phyloP scores from a whole-genome alignment of 257 asterid genomes.

The Gentiana straminea region DNA sequence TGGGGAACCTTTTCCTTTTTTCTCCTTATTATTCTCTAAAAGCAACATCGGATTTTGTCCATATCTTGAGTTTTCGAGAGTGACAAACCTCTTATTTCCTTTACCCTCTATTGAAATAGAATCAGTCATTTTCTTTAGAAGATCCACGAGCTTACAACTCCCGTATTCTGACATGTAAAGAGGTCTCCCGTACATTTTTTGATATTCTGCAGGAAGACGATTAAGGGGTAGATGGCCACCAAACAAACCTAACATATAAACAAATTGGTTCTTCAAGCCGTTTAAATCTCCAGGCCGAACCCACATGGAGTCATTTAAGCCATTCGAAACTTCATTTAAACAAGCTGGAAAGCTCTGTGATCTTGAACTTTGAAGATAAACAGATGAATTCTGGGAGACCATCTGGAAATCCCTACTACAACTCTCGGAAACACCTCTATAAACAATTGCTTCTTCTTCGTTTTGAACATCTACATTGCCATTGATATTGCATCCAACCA shows the following conservation, averaged over 20 bases:
- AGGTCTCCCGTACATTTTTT: slow-evolving; percentile 64
- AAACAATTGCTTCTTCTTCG: slow-evolving; percentile 78
- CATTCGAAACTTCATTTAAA: slow-evolving; percentile 31
- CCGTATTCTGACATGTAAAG: slow-evolving; percentile 71
- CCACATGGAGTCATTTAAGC: slow-evolving; percentile 45
- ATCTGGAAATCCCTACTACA: slow-evolving; percentile 30
- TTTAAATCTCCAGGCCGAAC: slow-evolving; percentile 83
- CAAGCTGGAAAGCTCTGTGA: slow-evolving; percentile 31
- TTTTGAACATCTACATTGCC: slow-evolving; percentile 34
- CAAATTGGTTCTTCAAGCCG: slow-evolving; percentile 73
- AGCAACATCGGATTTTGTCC: slow-evolving; percentile 24
- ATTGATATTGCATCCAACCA: slow-evolving; percentile 30
- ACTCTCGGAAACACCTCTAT: slow-evolving; percentile 41
- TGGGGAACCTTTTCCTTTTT: slow-evolving; percentile 35
- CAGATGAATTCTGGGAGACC: slow-evolving; percentile 45
- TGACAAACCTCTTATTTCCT: slow-evolving; percentile 47
- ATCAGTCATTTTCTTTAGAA: slow-evolving; percentile 68
- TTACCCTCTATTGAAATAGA: slow-evolving; percentile 44
- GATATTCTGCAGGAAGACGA: slow-evolving; percentile 66
- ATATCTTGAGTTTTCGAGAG: slow-evolving; percentile 30
- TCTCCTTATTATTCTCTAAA: slow-evolving; percentile 35
- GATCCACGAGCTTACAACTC: slow-evolving; percentile 52
- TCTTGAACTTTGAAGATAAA: slow-evolving; percentile 29
- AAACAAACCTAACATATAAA: slow-evolving; percentile 54
- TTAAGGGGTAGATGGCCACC: slow-evolving; percentile 63